Percentiles rank a stretch among this genome's conserved stretches.
Evolutionary conservation across 176 grass and related monocot genomes (phyloP).

Genomic region (Tillandsia leiboldiana): DNA sequence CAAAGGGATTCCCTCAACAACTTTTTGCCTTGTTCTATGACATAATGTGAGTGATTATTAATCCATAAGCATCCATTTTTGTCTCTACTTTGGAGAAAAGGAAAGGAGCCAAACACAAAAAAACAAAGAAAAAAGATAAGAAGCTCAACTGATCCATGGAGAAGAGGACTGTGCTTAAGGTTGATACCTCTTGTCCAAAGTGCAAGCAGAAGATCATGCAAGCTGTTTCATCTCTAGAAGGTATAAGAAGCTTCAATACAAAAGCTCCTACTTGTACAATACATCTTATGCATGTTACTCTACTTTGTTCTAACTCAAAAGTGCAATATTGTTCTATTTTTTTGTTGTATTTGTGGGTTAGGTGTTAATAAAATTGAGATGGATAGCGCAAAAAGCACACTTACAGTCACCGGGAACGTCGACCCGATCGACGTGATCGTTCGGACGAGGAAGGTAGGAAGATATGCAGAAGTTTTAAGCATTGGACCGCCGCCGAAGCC

Average conservation of each 20-base stretch:
- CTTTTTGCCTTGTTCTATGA: too few relatives aligned
- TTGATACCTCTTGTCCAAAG: slow-evolving; percentile 21
- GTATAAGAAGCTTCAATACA: slow-evolving; percentile 14
- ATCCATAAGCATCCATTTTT: neutral
- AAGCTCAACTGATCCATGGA: slow-evolving; percentile 2
- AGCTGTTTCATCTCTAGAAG: slow-evolving; percentile 49
- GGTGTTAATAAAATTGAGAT: slow-evolving; percentile 74
- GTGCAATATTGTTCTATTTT: neutral
- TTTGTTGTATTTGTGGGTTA: neutral
- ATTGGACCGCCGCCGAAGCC: slow-evolving; percentile 37
- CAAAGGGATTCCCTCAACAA: too few relatives aligned
- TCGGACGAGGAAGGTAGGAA: slow-evolving; percentile 46
- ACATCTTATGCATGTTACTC: neutral
- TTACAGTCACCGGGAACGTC: slow-evolving; percentile 49
- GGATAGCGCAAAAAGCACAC: slow-evolving; percentile 47
- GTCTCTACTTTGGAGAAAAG: neutral
- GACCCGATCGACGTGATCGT: slow-evolving; percentile 57
- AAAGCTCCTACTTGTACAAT: too few relatives aligned
- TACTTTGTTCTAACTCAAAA: neutral
- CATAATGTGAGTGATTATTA: neutral
- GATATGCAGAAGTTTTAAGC: slow-evolving; percentile 37
- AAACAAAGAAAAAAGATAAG: neutral
- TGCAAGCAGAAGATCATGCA: slow-evolving; percentile 66
- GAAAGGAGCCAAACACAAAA: neutral
- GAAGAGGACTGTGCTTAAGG: slow-evolving; percentile 27